Base-by-base conservation (phyloP, 352 stramenopile genomes). In the Phytophthora ohioensis region DNA sequence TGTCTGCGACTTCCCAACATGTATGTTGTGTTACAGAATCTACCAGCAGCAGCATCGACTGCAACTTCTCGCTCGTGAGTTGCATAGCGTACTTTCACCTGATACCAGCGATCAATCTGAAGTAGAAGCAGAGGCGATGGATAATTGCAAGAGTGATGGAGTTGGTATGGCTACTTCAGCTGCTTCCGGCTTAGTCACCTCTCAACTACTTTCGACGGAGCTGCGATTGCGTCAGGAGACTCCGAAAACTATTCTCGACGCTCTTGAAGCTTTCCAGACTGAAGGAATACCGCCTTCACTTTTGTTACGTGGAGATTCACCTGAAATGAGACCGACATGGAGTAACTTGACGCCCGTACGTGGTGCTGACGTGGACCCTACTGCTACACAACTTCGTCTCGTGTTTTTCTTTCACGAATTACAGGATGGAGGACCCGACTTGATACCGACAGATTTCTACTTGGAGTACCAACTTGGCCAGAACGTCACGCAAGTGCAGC, bases 321-420 rank as follows among this genome's bases (percentile, higher is more conserved):
- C 64, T 17, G 64, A 77, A 47, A 49, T 39, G 12, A 31, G 54
- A 1, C 60, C 70, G 42, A 64, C 59, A 10, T 71, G 54, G 60
- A 72, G 47, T 30, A 62, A 31, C 6, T 17, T 75, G 13, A 66
- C 55, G 5, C 60, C 71, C 0, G 27, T 72, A 27, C 55, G 54
- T 21, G 86, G 82, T 12, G 46, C 56, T 8, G 85, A 92, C 17
- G 73, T 95, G 6, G 88, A 95, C n/a, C 88, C 86, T n/a, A 94
- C 79, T 10, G 83, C 76, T 38, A 67, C 82, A 0, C 83, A 94
- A 39, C 65, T 95, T 36, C 83, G 86, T 1, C 51, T 95, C 12
- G 76, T 88, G 32, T 87, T 95, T 48, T 92, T 95, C 71, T 95
- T 95, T 56, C 86, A 95, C 51, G 88, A 95, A 56, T 65, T 95